phyloP scores from a whole-genome alignment of 1,284 basidiomycete species.

The Inonotus obliquus region DNA sequence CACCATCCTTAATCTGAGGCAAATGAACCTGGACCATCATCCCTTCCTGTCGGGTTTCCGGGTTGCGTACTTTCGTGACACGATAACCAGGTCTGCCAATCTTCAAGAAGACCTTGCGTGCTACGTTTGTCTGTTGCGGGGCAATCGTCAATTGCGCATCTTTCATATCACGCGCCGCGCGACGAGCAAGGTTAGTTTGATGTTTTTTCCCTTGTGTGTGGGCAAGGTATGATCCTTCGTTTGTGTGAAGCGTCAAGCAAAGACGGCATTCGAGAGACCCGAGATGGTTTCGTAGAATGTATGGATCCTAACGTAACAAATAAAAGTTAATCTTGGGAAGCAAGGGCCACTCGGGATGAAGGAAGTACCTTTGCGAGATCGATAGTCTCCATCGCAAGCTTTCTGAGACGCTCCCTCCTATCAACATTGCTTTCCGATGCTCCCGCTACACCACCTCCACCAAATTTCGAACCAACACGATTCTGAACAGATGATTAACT shows the following conservation, averaged over 20 bases:
- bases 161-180: slow-evolving; percentile 94
- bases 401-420: slow-evolving; percentile 89
- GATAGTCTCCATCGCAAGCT: slow-evolving; percentile 94
- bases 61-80: slow-evolving; percentile 84
- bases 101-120: slow-evolving; percentile 93
- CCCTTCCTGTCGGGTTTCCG: slow-evolving; percentile 78
- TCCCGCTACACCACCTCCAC: slow-evolving; percentile 90
- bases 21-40: slow-evolving; percentile 97
- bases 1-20: slow-evolving; percentile 88
- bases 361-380: slow-evolving; percentile 80
- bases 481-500: slow-evolving; percentile 47
- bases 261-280: slow-evolving; percentile 97
- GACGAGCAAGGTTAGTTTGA: slow-evolving; percentile 95
- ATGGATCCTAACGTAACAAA: slow-evolving; percentile 74
- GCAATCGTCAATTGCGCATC: slow-evolving; percentile 85
- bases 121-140: slow-evolving; percentile 69
- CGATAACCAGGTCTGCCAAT: slow-evolving; percentile 95
- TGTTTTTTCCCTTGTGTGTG: slow-evolving; percentile 99
- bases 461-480: slow-evolving; percentile 93
- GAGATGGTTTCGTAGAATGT: slow-evolving; percentile 97
- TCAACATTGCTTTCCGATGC: slow-evolving; percentile 94
- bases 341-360: too few relatives aligned
- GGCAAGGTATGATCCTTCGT: slow-evolving; percentile 98
- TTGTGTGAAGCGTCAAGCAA: slow-evolving; percentile 96
- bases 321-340: not conserved